Conservation (phyloP, 208 protist species). For the Trichomonas gallinae region DNA sequence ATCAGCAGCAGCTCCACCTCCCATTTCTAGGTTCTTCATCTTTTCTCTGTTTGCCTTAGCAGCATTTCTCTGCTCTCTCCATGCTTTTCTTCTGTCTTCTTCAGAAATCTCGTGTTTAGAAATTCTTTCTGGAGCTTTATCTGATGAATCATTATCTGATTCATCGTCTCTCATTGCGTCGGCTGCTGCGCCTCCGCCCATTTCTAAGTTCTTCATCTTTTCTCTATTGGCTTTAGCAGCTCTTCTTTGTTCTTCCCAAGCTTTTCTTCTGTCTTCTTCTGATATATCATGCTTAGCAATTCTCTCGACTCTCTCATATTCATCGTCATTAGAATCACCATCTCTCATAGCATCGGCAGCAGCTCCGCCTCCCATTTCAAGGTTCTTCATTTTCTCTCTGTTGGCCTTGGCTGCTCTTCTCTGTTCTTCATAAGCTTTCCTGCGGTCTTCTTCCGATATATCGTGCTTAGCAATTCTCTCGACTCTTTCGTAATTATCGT, state of each 20-base stretch:
- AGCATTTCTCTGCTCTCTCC: not conserved
- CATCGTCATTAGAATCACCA: not conserved
- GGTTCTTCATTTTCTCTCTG: not conserved
- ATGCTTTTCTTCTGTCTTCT: not conserved
- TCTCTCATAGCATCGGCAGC: not conserved
- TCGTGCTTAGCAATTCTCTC: not conserved
- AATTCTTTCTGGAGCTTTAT: not conserved
- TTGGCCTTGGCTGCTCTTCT: not conserved
- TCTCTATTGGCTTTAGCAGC: not conserved
- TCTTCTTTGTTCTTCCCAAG: not conserved
- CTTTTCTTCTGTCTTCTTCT: not conserved
- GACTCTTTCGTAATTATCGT: not conserved
- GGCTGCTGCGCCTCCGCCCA: not conserved
- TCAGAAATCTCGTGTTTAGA: not conserved
- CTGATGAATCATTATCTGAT: not conserved
- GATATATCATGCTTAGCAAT: conserved; percentile 9
- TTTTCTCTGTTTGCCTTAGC: not conserved
- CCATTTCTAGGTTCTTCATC: not conserved
- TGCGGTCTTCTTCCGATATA: not conserved
- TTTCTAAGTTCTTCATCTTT: not conserved
- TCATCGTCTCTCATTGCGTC: not conserved
- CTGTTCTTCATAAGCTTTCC: not conserved
- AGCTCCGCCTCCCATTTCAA: not conserved
- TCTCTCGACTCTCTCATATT: not conserved
- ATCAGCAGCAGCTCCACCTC: not conserved